Evolutionary conservation across 1,284 basidiomycete species (phyloP), one percentile per base, ranked within the genome.

Genomic region (Kwoniella shivajii): DNA sequence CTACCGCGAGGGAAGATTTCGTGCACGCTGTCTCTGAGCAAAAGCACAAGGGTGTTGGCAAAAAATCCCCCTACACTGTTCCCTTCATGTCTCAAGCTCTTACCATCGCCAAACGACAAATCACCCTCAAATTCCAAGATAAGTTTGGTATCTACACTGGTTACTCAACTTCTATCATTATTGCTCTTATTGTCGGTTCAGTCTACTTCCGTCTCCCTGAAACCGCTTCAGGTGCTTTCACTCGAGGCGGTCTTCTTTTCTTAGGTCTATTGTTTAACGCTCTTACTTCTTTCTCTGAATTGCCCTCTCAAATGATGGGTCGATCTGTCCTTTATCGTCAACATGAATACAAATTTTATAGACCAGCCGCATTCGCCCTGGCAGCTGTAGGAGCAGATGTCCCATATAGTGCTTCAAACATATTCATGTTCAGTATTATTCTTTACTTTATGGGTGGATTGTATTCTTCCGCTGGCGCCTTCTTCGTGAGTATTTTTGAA

Each of bases 31-130:
- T 92, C 22, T 75, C 80, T 22, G 85, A 86, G 4, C 87, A 91
- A 73, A 94, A 94, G 47, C 71, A 90, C 77, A 84, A 83, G 51
- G 87, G 90, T 22, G 90, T 91, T 3, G 85, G 88, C 24, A 86
- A 86, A 77, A 89, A 88, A 79, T 90, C 87, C 61, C 88, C 90
- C 3, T 95, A 93, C 79, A 93, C 90, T 3, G 85, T 93, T 27
- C 86, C 88, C 1, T 91, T 90, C 77, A 74, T 78, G 38, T 84
- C 84, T 2, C 91, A 94, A 73, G 85, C 91, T 50, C 79, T 80
- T 69, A 87, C 88, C 1, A 80, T 94, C 57, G 83, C 85, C 27
- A 81, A 84, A 52, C 83, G 92, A 33, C 88, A 92, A 75, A 24
- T 60, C 27, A 75, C 77, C 56, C 78, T 82, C 66, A 78, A 80